Conservation (phyloP, 345 rosid genomes). For the Rhodomyrtus tomentosa region DNA sequence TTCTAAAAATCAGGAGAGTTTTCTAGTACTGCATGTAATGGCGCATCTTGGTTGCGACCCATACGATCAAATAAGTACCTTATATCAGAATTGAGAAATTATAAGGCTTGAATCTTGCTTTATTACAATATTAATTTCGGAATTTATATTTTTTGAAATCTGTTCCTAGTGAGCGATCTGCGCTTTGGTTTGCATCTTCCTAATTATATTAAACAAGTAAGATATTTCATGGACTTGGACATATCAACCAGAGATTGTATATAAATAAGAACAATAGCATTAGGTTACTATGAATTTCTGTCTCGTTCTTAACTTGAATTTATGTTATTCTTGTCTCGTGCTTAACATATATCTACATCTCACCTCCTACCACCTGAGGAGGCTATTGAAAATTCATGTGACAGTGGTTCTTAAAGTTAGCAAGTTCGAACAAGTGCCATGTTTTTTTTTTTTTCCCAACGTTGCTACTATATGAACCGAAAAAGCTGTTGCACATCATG, state of each 20-base stretch:
- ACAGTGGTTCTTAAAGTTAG: neutral
- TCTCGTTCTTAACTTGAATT: neutral
- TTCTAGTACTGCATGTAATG: too few relatives aligned
- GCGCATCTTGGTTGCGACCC: too few relatives aligned
- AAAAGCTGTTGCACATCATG: too few relatives aligned
- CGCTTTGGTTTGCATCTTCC: neutral
- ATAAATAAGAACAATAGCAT: neutral
- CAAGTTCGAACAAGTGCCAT: neutral
- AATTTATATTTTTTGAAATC: too few relatives aligned
- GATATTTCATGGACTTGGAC: neutral
- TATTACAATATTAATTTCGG: too few relatives aligned
- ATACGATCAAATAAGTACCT: too few relatives aligned
- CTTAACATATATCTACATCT: neutral
- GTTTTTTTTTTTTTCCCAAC: neutral
- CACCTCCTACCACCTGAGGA: neutral
- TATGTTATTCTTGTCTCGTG: neutral
- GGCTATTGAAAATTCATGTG: neutral
- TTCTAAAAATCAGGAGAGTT: too few relatives aligned
- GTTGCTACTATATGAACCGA: too few relatives aligned
- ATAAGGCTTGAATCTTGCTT: too few relatives aligned
- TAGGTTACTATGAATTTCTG: neutral
- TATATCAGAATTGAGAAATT: too few relatives aligned
- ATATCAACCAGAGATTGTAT: neutral
- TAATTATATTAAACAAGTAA: neutral
- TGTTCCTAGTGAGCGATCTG: neutral